These are phyloP conservation scores for Aaosphaeria arxii DNA, from an alignment of 2,329 filamentous ascomycete species.

Conservation along the genomic window DNA sequence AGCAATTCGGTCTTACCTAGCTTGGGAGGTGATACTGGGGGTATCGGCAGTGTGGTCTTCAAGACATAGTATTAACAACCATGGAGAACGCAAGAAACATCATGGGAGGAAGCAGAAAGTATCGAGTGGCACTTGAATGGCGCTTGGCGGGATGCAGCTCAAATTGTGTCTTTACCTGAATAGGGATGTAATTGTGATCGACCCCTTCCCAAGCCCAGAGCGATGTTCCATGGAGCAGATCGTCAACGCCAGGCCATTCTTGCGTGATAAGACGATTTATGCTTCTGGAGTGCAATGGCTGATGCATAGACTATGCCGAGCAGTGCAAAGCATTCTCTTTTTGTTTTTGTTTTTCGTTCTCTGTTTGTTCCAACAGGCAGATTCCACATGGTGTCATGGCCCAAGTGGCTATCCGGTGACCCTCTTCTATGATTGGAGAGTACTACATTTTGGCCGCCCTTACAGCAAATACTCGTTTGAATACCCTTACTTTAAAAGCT, in stretches of 20 bases:
- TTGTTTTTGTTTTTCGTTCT: no score
- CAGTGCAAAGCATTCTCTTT: neutral
- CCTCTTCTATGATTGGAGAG: no score
- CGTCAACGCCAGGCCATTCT: slow-evolving; percentile 6
- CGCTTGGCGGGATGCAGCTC: slow-evolving; percentile 26
- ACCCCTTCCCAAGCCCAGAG: slow-evolving; percentile 9
- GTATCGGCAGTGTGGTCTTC: slow-evolving; percentile 15
- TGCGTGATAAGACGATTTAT: slow-evolving; percentile 14
- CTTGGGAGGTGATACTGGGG: slow-evolving; percentile 28
- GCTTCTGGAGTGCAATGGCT: neutral
- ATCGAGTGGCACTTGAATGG: slow-evolving; percentile 13
- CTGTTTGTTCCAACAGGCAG: no score
- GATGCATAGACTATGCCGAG: slow-evolving; percentile 8
- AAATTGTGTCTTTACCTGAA: slow-evolving; percentile 32
- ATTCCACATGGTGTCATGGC: no score
- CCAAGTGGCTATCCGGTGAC: no score
- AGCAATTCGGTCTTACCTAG: slow-evolving; percentile 22
- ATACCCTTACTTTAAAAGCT: no score
- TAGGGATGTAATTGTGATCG: slow-evolving; percentile 26
- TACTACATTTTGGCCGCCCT: no score
- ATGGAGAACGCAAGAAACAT: slow-evolving; percentile 4
- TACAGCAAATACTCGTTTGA: no score
- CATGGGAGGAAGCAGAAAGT: slow-evolving; percentile 10
- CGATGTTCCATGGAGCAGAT: slow-evolving; percentile 9
- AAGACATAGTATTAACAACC: slow-evolving; percentile 22